Conservation (phyloP, 129 eudicot genomes). For the Saposhnikovia divaricata region DNA sequence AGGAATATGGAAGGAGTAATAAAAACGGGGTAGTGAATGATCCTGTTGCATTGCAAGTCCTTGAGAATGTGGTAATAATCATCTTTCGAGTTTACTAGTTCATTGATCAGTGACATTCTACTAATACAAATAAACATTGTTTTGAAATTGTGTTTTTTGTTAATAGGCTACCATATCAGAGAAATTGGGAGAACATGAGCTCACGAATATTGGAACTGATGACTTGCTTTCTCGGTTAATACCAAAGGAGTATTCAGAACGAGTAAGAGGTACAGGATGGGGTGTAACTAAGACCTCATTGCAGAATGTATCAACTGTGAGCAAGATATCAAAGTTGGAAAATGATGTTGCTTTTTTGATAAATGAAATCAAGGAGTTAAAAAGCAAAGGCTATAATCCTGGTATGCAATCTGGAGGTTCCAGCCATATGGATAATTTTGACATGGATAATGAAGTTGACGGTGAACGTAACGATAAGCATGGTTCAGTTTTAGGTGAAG, state of each 20-base stretch:
- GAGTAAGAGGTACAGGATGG: background rate
- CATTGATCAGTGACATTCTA: background rate
- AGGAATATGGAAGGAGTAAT: no score
- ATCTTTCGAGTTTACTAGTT: no score
- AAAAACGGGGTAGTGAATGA: no score
- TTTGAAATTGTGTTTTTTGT: background rate
- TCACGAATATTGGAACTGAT: background rate
- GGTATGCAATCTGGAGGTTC: background rate
- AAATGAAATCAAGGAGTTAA: background rate
- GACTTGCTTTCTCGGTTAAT: background rate
- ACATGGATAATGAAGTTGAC: background rate
- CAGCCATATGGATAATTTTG: background rate
- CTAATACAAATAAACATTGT: no score
- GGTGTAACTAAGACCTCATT: background rate
- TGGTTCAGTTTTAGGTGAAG: background rate
- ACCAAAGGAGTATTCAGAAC: background rate
- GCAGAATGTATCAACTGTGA: background rate
- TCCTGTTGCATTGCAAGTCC: no score
- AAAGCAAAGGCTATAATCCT: background rate
- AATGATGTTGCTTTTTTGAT: background rate
- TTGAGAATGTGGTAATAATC: no score
- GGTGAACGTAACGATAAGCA: background rate
- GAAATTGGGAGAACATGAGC: background rate
- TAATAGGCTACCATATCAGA: conserved; percentile 29
- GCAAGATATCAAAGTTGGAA: background rate